A percentile compares a stretch with the other conserved stretches of the same genome.
These are phyloP conservation scores for Skeletonema costatum DNA, from an alignment of 108 stramenopile species.

Conservation along the genomic window DNA sequence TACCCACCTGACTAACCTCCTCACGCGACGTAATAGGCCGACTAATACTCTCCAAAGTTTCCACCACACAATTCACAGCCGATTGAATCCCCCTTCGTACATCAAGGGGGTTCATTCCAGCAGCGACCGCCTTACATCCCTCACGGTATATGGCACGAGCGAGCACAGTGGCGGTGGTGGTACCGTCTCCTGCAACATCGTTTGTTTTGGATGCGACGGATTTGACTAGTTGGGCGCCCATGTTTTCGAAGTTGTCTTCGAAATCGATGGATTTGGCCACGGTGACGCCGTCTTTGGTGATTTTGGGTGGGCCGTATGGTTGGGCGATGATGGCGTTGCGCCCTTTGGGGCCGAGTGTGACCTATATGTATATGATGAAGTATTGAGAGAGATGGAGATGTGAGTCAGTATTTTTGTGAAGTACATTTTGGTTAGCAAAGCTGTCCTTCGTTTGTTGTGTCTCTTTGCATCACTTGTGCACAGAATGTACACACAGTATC, in stretches of 20 bases:
- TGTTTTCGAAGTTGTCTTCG: slow-evolving; percentile 98
- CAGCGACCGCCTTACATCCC: slow-evolving; percentile 99
- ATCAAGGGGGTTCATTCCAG: slow-evolving; percentile 99
- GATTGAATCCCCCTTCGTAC: slow-evolving; percentile 94
- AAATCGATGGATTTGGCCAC: slow-evolving; percentile 99
- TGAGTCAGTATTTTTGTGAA: neutral
- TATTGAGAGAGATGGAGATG: neutral
- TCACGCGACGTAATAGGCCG: slow-evolving; percentile 95
- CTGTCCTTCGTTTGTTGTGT: neutral
- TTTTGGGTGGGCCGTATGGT: slow-evolving; percentile 98
- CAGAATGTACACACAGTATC: neutral
- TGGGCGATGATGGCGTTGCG: slow-evolving; percentile 99
- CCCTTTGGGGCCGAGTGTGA: slow-evolving; percentile 99
- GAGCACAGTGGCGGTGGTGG: slow-evolving; percentile 99
- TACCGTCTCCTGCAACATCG: slow-evolving; percentile 99
- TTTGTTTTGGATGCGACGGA: slow-evolving; percentile 98
- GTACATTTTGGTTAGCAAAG: neutral
- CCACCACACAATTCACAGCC: slow-evolving; percentile 92
- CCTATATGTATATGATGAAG: slow-evolving; percentile 56
- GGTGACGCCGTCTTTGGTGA: slow-evolving; percentile 99
- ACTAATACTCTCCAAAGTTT: slow-evolving; percentile 87
- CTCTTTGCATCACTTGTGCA: neutral
- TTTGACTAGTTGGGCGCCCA: slow-evolving; percentile 97
- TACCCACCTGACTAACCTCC: slow-evolving; percentile 98
- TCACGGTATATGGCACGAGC: slow-evolving; percentile 98